A percentile compares a stretch with the other conserved stretches of the same genome.
phyloP scores from a whole-genome alignment of 2,329 filamentous ascomycete species.

The Ceratocystis ficicola region DNA sequence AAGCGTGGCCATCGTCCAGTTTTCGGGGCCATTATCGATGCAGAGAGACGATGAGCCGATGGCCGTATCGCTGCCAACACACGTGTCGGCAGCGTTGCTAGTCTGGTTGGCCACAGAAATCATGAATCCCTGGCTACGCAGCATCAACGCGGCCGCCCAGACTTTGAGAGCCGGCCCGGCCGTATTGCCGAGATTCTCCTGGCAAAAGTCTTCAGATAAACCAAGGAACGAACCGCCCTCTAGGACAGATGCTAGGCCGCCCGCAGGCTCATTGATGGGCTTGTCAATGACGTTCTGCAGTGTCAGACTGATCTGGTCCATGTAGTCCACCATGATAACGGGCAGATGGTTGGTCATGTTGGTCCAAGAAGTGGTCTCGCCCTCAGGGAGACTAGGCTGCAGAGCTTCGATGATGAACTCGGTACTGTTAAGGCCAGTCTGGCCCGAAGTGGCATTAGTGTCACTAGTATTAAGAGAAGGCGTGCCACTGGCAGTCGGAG shows the following conservation, averaged over 20 bases:
- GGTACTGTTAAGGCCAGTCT: slow-evolving; percentile 1
- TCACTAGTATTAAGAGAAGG: background rate
- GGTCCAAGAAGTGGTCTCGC: slow-evolving; percentile 7
- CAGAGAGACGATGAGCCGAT: slow-evolving; percentile 16
- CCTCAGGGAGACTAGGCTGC: background rate
- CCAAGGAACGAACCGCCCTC: slow-evolving; percentile 22
- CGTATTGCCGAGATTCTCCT: slow-evolving; percentile 19
- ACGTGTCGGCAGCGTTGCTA: slow-evolving; percentile 6
- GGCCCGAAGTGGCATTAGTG: background rate
- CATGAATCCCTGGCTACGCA: slow-evolving; percentile 20
- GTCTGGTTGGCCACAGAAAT: slow-evolving; percentile 15
- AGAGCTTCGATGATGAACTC: background rate
- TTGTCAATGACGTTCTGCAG: slow-evolving; percentile 22
- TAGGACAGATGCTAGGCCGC: slow-evolving; percentile 20
- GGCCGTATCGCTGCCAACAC: slow-evolving; percentile 9
- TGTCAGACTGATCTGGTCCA: slow-evolving; percentile 11
- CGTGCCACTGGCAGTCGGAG: background rate
- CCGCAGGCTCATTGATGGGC: slow-evolving; percentile 15
- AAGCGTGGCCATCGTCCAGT: slow-evolving; percentile 16
- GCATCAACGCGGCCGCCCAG: slow-evolving; percentile 18
- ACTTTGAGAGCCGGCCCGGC: slow-evolving; percentile 16
- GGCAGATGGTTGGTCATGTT: slow-evolving; percentile 13
- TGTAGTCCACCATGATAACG: slow-evolving; percentile 17
- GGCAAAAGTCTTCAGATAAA: slow-evolving; percentile 21
- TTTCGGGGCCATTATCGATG: slow-evolving; percentile 7